Base-by-base conservation (phyloP, 768 basidiomycete genomes). In the Collybia mongolica region DNA sequence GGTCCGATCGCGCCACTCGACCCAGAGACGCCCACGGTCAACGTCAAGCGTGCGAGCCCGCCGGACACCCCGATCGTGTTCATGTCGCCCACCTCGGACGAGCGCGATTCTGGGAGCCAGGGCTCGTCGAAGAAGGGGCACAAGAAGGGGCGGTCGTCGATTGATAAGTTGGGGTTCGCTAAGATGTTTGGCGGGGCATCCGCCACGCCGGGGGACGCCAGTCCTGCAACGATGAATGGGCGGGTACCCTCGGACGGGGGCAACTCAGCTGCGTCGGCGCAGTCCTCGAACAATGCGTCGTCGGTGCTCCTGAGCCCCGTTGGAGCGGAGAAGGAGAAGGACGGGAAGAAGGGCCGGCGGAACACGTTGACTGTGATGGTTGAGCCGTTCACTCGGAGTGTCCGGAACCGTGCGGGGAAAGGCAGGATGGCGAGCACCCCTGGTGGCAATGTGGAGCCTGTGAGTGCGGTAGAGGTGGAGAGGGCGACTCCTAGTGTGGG, bases 361-460 rank as follows among this genome's bases (percentile, higher is more conserved):
- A 93, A 90, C 67, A 95, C 93, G 0, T 75, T 97, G 54, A 92
- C 87, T 0, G 81, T 94, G 36, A 90, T 93, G 82, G 88, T 90
- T 1, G 88, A 90, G 61, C 88, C 89, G 6, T 71, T 93, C 55
- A 78, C 75, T 48, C 76, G 82, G 37, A 72, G 78, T 0, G 76
- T 76, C 52, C 76, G 81, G 62, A 75, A 71, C 20, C 69, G 67
- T 56, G 56, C 54, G 22, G 41, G 48, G 23, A 75, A 70, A 58
- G 64, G 68, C 48, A 53, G 61, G 53, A 66, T 69, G 49, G 58
- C 67, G 15, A 63, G 62, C 7, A 69, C 70, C 1, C 65, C 71
- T 6, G 39, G 19, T 11, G 47, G 28, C 2, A 40, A 18, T 24
- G 38, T 24, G 5, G 54, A 51, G 7, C 35, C 51, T 22, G 18